Conservation (phyloP, 306 rosid species). For the Corylus avellana region DNA sequence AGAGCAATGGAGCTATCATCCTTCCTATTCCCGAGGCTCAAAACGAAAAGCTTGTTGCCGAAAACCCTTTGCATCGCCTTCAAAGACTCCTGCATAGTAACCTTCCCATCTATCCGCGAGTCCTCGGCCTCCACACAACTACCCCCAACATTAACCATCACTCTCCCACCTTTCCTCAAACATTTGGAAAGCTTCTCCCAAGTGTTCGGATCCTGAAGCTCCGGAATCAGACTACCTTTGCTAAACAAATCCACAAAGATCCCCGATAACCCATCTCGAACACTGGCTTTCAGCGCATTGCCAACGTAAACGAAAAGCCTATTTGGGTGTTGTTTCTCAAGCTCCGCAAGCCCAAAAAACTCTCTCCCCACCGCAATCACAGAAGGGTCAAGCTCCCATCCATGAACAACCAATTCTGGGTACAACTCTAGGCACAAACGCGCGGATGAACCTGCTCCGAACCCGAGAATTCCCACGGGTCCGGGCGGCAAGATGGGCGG, state of each 20-base stretch:
- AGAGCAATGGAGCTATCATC: conserved; percentile 89
- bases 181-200: conserved; percentile 60
- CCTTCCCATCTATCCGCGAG: conserved; percentile 53
- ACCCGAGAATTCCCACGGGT: conserved; percentile 79
- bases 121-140: conserved; percentile 92
- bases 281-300: conserved; percentile 55
- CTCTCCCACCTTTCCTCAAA: conserved; percentile 81
- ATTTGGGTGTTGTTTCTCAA: conserved; percentile 49
- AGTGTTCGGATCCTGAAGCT: conserved; percentile 72
- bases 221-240: conserved; percentile 65
- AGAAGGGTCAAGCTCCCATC: conserved; percentile 90
- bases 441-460: conserved; percentile 84
- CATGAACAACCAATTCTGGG: conserved; percentile 57
- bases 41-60: conserved; percentile 46
- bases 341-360: conserved; percentile 53
- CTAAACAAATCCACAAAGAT: conserved; percentile 77
- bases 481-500: conserved; percentile 78
- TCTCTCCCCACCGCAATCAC: conserved; percentile 78
- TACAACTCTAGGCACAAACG: conserved; percentile 56
- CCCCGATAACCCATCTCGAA: conserved; percentile 71
- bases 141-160: conserved; percentile 95
- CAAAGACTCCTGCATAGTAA: conserved; percentile 64
- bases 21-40: conserved; percentile 61
- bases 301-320: conserved; percentile 68
- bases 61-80: conserved; percentile 68